Evolutionary conservation across 768 basidiomycete species (phyloP).

Genomic region (Calvatia gigantea): DNA sequence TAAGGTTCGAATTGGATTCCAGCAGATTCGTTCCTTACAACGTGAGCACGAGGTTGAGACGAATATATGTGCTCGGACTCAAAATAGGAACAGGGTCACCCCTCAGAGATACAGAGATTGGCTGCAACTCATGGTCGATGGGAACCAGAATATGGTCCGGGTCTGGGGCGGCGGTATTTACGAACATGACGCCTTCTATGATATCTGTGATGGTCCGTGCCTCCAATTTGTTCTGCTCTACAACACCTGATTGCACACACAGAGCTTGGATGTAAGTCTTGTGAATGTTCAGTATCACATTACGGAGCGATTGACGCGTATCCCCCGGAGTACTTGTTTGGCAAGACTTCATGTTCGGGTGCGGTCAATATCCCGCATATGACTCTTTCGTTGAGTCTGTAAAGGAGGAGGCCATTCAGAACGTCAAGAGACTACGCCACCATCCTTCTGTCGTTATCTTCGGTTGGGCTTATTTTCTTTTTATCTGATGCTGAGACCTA

Average conservation of each 20-base stretch:
- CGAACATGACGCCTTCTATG: conserved; percentile 78
- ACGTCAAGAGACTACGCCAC: conserved; percentile 76
- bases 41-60: conserved; percentile 35
- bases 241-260: background rate
- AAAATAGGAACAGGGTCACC: conserved; percentile 31
- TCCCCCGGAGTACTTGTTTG: conserved; percentile 73
- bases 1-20: conserved; percentile 93
- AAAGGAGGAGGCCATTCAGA: conserved; percentile 75
- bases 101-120: conserved; percentile 67
- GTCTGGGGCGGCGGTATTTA: conserved; percentile 97
- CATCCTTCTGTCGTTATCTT: conserved; percentile 92
- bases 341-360: conserved; percentile 98
- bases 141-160: conserved; percentile 90
- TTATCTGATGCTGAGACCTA: background rate
- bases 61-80: background rate
- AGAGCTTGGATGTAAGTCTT: conserved; percentile 64
- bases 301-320: background rate
- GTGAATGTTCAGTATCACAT: background rate
- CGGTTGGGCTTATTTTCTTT: conserved; percentile 38
- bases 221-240: background rate
- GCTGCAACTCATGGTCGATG: conserved; percentile 82
- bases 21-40: conserved; percentile 86
- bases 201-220: conserved; percentile 68
- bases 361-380: conserved; percentile 91
- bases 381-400: conserved; percentile 75